Percentiles rank a stretch among this genome's conserved stretches.
Evolutionary conservation across 306 rosid genomes (phyloP).

Genomic region (Fragaria iinumae): DNA sequence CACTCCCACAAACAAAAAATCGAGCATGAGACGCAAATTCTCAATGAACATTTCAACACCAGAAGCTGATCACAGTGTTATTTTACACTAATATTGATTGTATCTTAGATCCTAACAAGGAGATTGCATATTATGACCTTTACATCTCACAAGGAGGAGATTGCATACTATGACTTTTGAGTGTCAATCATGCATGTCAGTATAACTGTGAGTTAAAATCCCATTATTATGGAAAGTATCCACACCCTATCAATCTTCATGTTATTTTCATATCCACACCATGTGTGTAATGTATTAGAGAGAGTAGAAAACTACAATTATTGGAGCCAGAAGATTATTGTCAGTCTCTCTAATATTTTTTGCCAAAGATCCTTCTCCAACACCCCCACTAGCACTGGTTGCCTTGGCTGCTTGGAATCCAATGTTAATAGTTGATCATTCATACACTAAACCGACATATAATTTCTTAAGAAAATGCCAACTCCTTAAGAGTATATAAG

Average conservation of each 20-base stretch:
- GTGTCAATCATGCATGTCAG: not conserved
- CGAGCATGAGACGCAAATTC: not conserved
- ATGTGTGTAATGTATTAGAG: not conserved
- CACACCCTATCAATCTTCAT: constrained; percentile 13
- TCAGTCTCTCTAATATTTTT: constrained; percentile 31
- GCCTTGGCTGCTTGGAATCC: constrained; percentile 43
- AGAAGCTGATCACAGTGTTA: no score
- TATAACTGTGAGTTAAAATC: not conserved
- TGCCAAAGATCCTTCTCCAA: constrained; percentile 15
- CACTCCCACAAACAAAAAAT: not conserved
- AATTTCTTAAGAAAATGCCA: not conserved
- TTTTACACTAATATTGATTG: not conserved
- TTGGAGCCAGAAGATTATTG: constrained; percentile 34
- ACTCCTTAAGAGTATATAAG: not conserved
- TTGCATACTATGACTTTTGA: not conserved
- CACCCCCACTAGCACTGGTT: constrained; percentile 29
- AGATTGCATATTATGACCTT: no score
- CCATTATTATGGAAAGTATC: not conserved
- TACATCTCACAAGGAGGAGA: not conserved
- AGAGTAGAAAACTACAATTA: constrained; percentile 31
- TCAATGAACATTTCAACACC: not conserved
- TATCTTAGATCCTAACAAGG: not conserved
- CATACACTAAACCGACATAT: not conserved
- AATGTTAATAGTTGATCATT: constrained; percentile 23
- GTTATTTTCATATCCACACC: not conserved